Conservation (phyloP, 345 rosid genomes). For the Kandelia obovata region DNA sequence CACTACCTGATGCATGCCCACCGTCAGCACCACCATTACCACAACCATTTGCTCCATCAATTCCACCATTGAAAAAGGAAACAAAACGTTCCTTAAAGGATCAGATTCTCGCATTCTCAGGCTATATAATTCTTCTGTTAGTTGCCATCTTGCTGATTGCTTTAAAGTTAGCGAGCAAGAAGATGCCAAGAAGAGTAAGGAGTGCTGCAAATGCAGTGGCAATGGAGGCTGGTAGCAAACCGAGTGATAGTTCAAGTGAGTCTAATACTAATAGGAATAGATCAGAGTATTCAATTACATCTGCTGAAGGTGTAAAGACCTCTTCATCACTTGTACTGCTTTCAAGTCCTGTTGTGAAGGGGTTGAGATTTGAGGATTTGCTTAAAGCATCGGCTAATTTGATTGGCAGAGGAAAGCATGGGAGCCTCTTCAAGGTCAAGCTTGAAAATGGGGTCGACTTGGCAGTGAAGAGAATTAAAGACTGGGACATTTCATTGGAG, state of each 20-base stretch:
- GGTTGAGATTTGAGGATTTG: slow-evolving; percentile 48
- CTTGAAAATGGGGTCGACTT: slow-evolving; percentile 33
- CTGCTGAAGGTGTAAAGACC: slow-evolving; percentile 31
- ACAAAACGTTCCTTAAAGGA: slow-evolving; percentile 17
- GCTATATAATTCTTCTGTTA: slow-evolving; percentile 36
- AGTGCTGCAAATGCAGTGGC: slow-evolving; percentile 2
- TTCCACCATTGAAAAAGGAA: slow-evolving; percentile 13
- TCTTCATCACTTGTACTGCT: slow-evolving; percentile 46
- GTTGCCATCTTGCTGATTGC: slow-evolving; percentile 21
- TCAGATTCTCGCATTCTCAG: slow-evolving; percentile 37
- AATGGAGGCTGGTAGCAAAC: slow-evolving; percentile 11
- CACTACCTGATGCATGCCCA: slow-evolving; percentile 37
- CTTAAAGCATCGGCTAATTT: slow-evolving; percentile 59
- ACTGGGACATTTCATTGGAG: slow-evolving; percentile 33
- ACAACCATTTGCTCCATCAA: not conserved
- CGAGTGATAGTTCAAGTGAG: slow-evolving; percentile 21
- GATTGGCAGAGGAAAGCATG: slow-evolving; percentile 57
- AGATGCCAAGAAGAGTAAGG: slow-evolving; percentile 14
- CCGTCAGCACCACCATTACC: slow-evolving; percentile 16
- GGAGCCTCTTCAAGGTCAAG: slow-evolving; percentile 56
- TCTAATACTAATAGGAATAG: slow-evolving; percentile 19
- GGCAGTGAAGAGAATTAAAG: slow-evolving; percentile 56
- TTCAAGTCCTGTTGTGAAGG: slow-evolving; percentile 28
- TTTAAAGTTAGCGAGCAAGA: slow-evolving; percentile 24
- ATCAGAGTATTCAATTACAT: slow-evolving; percentile 48